These are phyloP conservation scores for Blastocrithidia nonstop DNA, from an alignment of 208 protist genomes.

Conservation along the genomic window DNA sequence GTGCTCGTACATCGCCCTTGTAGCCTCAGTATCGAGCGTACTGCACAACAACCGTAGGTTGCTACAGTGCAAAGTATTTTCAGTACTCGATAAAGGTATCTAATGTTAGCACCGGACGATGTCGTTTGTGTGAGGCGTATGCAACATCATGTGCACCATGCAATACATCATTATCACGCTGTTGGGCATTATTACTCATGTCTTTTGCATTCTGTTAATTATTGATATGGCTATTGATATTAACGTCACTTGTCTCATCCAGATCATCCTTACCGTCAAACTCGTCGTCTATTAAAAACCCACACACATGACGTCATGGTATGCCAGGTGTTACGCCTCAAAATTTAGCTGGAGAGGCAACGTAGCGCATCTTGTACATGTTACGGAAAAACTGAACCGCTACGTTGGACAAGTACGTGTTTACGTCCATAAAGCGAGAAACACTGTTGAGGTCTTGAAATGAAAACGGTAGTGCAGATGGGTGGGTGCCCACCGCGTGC, in stretches of 20 bases:
- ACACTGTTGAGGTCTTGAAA: conserved; percentile 63
- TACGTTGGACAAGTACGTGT: conserved; percentile 66
- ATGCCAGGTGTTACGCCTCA: conserved; percentile 75
- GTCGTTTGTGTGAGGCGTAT: no score
- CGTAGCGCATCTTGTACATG: conserved; percentile 50
- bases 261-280: neutral
- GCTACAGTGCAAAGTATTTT: conserved; percentile 70
- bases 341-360: conserved; percentile 23
- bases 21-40: conserved; percentile 81
- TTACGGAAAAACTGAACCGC: conserved; percentile 76
- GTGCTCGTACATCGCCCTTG: conserved; percentile 53
- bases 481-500: conserved; percentile 33
- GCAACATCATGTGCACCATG: no score
- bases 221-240: no score
- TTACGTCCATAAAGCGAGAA: conserved; percentile 29
- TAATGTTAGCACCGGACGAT: conserved; percentile 27
- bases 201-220: no score
- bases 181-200: no score
- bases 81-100: conserved; percentile 75
- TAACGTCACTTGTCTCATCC: no score
- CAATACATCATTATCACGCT: neutral
- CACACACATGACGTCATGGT: conserved; percentile 49
- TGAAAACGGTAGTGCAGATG: conserved; percentile 59
- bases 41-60: conserved; percentile 49
- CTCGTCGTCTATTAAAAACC: conserved; percentile 15